These are phyloP conservation scores for Phialocephala subalpina DNA, from an alignment of 2,329 filamentous ascomycete species.

Conservation along the genomic window DNA sequence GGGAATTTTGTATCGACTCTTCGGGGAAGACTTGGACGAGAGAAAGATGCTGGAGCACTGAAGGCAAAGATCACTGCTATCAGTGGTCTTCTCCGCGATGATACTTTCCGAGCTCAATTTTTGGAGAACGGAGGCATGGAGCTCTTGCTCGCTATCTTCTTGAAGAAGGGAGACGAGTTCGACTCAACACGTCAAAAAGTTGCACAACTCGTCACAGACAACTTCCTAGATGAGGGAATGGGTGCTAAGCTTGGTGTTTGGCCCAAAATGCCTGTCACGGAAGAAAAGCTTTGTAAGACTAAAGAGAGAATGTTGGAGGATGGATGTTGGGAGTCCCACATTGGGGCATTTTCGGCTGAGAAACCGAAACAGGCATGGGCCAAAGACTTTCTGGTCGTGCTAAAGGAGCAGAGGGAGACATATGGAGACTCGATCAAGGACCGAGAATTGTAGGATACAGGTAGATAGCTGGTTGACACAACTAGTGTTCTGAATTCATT, in stretches of 20 bases:
- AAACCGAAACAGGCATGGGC: slow-evolving; percentile 33
- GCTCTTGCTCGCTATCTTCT: slow-evolving; percentile 60
- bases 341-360: slow-evolving; percentile 42
- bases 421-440: slow-evolving; percentile 22
- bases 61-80: slow-evolving; percentile 56
- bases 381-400: slow-evolving; percentile 36
- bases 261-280: slow-evolving; percentile 52
- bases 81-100: slow-evolving; percentile 63
- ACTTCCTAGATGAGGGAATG: slow-evolving; percentile 72
- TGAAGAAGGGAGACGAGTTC: slow-evolving; percentile 56
- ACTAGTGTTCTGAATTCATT: background rate
- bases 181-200: slow-evolving; percentile 60
- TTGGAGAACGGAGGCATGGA: slow-evolving; percentile 61
- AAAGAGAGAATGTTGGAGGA: slow-evolving; percentile 50
- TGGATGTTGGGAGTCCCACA: slow-evolving; percentile 67
- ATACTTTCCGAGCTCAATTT: slow-evolving; percentile 62
- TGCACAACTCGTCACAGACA: slow-evolving; percentile 67
- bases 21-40: slow-evolving; percentile 29
- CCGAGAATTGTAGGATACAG: slow-evolving; percentile 30
- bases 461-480: background rate
- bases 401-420: slow-evolving; percentile 32
- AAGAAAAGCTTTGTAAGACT: slow-evolving; percentile 47
- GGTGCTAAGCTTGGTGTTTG: slow-evolving; percentile 65
- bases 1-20: slow-evolving; percentile 39
- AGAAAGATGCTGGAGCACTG: slow-evolving; percentile 40